phyloP scores from a whole-genome alignment of 2,329 filamentous ascomycete species.

The Acarospora socialis region DNA sequence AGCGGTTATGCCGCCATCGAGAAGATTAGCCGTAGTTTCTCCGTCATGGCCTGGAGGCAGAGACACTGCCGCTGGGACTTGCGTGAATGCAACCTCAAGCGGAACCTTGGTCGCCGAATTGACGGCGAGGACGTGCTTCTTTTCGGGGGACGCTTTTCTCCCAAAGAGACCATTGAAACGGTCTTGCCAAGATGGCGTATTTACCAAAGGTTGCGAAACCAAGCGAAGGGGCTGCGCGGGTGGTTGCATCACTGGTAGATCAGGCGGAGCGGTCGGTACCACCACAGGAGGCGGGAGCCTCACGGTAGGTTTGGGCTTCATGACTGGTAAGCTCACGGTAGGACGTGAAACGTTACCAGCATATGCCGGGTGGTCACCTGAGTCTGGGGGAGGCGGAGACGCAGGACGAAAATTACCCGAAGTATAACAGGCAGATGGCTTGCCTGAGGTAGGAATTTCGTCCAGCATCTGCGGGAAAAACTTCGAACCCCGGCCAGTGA shows the following conservation, averaged over 20 bases:
- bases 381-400: conserved; percentile 45
- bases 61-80: conserved; percentile 53
- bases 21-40: conserved; percentile 17
- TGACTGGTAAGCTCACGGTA: conserved; percentile 40
- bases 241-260: conserved; percentile 31
- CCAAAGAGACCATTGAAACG: conserved; percentile 65
- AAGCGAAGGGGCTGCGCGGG: conserved; percentile 22
- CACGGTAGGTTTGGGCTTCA: conserved; percentile 52
- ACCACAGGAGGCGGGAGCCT: conserved; percentile 54
- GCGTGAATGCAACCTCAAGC: conserved; percentile 41
- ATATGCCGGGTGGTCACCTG: conserved; percentile 41
- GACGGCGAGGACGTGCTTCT: conserved; percentile 42
- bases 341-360: conserved; percentile 36
- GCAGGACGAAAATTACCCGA: conserved; percentile 24
- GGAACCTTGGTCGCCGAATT: conserved; percentile 54
- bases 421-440: conserved; percentile 23
- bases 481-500: conserved; percentile 29
- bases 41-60: conserved; percentile 37
- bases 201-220: conserved; percentile 29
- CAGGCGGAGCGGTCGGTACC: conserved; percentile 29
- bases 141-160: conserved; percentile 44
- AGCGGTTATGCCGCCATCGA: conserved; percentile 33
- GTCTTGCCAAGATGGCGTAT: conserved; percentile 55
- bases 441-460: conserved; percentile 17
- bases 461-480: conserved; percentile 29